Evolutionary conservation across 148 eudicot genomes (phyloP).

Genomic region (Cornus kousa): DNA sequence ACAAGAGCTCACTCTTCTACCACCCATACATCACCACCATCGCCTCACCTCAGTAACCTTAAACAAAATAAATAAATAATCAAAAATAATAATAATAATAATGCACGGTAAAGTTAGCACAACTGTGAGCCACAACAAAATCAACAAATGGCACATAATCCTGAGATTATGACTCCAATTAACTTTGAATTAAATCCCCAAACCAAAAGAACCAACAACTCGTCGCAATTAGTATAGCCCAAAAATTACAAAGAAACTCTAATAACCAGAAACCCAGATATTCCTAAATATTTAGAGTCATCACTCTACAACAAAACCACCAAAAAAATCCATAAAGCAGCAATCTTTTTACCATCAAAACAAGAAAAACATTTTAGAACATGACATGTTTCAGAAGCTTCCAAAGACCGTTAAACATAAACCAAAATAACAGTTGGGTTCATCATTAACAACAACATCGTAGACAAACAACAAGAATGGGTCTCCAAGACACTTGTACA

Average conservation of each 20-base stretch:
- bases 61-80: neutral
- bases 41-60: neutral
- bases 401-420: neutral
- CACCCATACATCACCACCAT: slow-evolving; percentile 25
- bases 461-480: neutral
- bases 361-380: neutral
- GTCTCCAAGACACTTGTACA: neutral
- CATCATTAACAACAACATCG: neutral
- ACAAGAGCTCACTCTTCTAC: slow-evolving; percentile 23
- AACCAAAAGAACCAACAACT: neutral
- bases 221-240: neutral
- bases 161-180: neutral
- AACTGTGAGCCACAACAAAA: slow-evolving; percentile 4
- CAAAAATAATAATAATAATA: too few relatives aligned
- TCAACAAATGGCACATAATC: slow-evolving; percentile 2
- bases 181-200: neutral
- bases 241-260: neutral
- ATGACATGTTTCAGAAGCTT: neutral
- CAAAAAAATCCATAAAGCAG: neutral
- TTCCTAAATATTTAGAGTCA: neutral
- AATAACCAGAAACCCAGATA: neutral
- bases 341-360: too few relatives aligned
- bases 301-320: neutral
- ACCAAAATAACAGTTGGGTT: neutral
- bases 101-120: slow-evolving; percentile 11